Evolutionary conservation across 2,329 filamentous ascomycete genomes (phyloP).

Genomic region (Teratosphaeria destructans): DNA sequence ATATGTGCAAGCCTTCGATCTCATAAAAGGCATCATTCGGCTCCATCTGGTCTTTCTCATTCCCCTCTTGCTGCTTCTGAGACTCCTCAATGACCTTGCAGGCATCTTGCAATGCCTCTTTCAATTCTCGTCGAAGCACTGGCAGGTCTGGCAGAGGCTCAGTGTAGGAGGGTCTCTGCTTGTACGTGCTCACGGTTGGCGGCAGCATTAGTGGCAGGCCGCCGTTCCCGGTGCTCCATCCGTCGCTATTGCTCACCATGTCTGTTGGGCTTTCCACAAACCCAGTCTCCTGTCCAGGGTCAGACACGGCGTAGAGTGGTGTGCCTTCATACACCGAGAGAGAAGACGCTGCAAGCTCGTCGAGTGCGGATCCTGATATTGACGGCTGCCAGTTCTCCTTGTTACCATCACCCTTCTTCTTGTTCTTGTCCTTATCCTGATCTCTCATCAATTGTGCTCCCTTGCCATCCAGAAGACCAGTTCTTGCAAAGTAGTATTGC

Average conservation of each 20-base stretch:
- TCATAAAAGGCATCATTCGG: conserved; percentile 64
- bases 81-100: conserved; percentile 56
- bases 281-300: conserved; percentile 23
- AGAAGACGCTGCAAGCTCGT: conserved; percentile 15
- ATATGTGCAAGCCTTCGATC: conserved; percentile 79
- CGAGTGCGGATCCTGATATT: conserved; percentile 7
- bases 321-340: conserved; percentile 17
- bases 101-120: conserved; percentile 59
- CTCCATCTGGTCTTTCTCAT: conserved; percentile 13
- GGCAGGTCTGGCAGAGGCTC: conserved; percentile 74
- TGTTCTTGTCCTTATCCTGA: conserved; percentile 55
- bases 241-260: conserved; percentile 35
- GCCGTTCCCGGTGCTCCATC: conserved; percentile 49
- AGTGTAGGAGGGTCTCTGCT: conserved; percentile 68
- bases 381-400: conserved; percentile 24
- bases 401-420: conserved; percentile 12
- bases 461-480: conserved; percentile 85
- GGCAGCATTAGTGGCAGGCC: conserved; percentile 65
- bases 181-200: conserved; percentile 95
- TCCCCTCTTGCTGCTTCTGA: conserved; percentile 15
- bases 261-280: conserved; percentile 45
- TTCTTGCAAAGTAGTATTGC: conserved; percentile 96
- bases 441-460: conserved; percentile 56
- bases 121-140: conserved; percentile 61
- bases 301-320: conserved; percentile 20